Evolutionary conservation across 192 early-diverging fungal species (phyloP), one percentile per base, ranked within the genome.

Genomic region (Mortierella claussenii): DNA sequence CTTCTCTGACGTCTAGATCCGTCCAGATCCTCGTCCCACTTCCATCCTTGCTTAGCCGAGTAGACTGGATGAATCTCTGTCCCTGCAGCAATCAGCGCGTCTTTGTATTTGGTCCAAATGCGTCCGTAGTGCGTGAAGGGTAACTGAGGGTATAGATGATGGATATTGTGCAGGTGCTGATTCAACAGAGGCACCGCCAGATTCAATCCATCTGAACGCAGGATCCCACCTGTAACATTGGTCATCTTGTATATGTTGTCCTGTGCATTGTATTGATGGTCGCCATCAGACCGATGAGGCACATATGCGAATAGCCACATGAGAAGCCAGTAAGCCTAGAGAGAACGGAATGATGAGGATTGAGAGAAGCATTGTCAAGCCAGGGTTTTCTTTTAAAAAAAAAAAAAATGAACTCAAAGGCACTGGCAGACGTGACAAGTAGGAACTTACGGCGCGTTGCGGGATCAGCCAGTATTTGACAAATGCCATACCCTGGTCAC

Each of bases 241-340:
- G 70, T 75, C 51, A 65, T 75, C 44, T 75, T 75, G 62, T 75
- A 75, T 12, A 75, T 37, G 33, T 75, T 75, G 32, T 65, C 70
- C n/a, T 55, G 53, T 20, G 62, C 62, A 31, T 26, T 65, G 33
- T 49, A 75, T 20, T 65, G 46, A 3, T 66, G 70, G 26, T 60
- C 70, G 1, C 62, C 70, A 48, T 65, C 70, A 0, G 63, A 40
- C 2, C 70, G 55, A 50, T 75, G 70, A 7, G 70, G 63, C 51
- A 75, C 70, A 40, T 75, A 75, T 1, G 62, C 70, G 40, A 65
- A 75, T 1, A 75, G 44, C 70, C 70, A 75, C 62, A 55, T 36
- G 26, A 73, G 30, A n/a, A 73, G 28, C 70, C 63, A 65, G 36
- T 75, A 75, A 1, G 70, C 70, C 70, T 75, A 63, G 17, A 10